Percentiles rank a stretch among this genome's conserved stretches.
These are phyloP conservation scores for Coriolopsis trogii DNA, from an alignment of 1,284 basidiomycete species.

Conservation along the genomic window DNA sequence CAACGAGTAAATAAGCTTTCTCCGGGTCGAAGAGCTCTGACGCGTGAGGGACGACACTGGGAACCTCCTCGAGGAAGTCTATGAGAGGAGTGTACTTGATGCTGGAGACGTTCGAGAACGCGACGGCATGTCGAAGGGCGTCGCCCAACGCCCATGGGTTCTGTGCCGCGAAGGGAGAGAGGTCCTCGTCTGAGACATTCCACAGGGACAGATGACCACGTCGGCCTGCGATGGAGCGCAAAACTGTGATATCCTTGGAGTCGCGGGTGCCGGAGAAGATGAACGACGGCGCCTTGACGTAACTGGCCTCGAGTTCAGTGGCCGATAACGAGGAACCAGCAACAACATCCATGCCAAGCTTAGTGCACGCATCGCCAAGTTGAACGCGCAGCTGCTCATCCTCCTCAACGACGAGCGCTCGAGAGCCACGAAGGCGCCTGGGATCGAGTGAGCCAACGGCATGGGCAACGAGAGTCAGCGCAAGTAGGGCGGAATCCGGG, in stretches of 20 bases:
- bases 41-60: background rate
- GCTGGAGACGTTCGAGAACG: background rate
- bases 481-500: background rate
- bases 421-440: background rate
- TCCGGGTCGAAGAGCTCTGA: slow-evolving; percentile 1
- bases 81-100: background rate
- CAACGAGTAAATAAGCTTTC: slow-evolving; percentile 25
- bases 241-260: background rate
- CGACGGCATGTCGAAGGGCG: background rate
- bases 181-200: slow-evolving; percentile 2
- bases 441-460: background rate
- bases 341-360: background rate
- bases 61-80: background rate
- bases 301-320: background rate
- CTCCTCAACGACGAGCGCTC: background rate
- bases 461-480: slow-evolving; percentile 2
- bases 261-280: slow-evolving; percentile 1
- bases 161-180: background rate
- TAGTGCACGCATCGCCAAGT: background rate
- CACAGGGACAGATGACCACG: background rate
- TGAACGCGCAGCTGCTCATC: background rate
- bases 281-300: background rate
- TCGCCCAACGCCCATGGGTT: slow-evolving; percentile 12
- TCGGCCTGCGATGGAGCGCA: background rate
- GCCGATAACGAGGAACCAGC: background rate